These are phyloP conservation scores for Suzukiozyma palmioleophila DNA, from an alignment of 1,139 yeast species.

Conservation along the genomic window DNA sequence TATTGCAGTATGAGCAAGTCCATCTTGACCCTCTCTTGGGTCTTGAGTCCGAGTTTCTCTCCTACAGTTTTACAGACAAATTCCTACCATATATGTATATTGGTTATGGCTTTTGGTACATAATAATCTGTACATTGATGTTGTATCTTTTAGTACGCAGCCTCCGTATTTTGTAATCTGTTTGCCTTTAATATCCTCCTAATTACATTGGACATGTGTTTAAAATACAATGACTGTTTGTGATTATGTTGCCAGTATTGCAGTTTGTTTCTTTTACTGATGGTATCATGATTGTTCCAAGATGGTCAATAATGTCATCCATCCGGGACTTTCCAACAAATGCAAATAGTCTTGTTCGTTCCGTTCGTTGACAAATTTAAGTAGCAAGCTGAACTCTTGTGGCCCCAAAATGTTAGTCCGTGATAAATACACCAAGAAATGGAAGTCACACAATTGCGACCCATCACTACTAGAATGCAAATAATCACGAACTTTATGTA, in stretches of 20 bases:
- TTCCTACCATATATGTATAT: too few relatives aligned
- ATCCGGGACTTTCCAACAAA: slow-evolving; percentile 63
- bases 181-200: too few relatives aligned
- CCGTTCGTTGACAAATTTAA: slow-evolving; percentile 36
- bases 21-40: too few relatives aligned
- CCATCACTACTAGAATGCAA: slow-evolving; percentile 43
- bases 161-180: too few relatives aligned
- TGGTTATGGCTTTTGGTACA: too few relatives aligned
- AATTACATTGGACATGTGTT: too few relatives aligned
- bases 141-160: too few relatives aligned
- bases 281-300: slow-evolving; percentile 24
- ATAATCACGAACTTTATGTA: slow-evolving; percentile 37
- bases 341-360: slow-evolving; percentile 44
- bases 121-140: too few relatives aligned
- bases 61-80: too few relatives aligned
- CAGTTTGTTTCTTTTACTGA: not conserved
- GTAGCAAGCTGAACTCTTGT: slow-evolving; percentile 47
- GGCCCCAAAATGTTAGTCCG: slow-evolving; percentile 49
- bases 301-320: slow-evolving; percentile 72
- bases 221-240: too few relatives aligned
- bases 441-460: slow-evolving; percentile 60
- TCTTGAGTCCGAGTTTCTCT: too few relatives aligned
- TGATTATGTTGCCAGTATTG: not conserved
- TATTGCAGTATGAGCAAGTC: too few relatives aligned
- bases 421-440: slow-evolving; percentile 57